A percentile compares a stretch with the other conserved stretches of the same genome.
Evolutionary conservation across 371 early-diverging fungal genomes (phyloP).

Genomic region (Coemansia sp.): DNA sequence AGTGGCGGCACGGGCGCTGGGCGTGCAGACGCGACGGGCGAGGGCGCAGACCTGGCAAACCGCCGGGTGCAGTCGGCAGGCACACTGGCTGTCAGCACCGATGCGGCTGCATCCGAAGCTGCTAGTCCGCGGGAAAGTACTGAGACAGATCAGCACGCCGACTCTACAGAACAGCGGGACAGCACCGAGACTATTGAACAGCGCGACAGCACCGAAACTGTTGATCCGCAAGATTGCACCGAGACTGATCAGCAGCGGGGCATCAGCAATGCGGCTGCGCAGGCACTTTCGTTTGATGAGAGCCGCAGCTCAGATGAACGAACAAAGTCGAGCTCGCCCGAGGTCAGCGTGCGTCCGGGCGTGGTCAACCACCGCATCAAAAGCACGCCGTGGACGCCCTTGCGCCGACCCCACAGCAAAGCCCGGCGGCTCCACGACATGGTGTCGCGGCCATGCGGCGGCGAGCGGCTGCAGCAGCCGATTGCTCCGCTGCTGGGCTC

Average conservation of each 20-base stretch:
- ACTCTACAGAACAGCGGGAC: too few relatives aligned
- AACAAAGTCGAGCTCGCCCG: background rate
- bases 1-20: too few relatives aligned
- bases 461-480: background rate
- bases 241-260: too few relatives aligned
- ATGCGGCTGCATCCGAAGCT: background rate
- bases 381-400: constrained; percentile 7
- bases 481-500: background rate
- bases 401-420: background rate
- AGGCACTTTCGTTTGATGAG: too few relatives aligned
- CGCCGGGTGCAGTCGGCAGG: constrained; percentile 9
- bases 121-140: background rate
- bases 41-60: background rate
- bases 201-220: too few relatives aligned
- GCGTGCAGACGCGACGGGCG: background rate
- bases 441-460: background rate
- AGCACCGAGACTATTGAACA: too few relatives aligned
- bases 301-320: background rate
- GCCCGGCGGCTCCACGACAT: background rate
- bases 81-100: constrained; percentile 7
- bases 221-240: too few relatives aligned
- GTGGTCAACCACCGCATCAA: background rate
- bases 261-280: too few relatives aligned
- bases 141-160: too few relatives aligned
- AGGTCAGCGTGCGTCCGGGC: background rate